These are phyloP conservation scores for Canariomyces notabilis DNA, from an alignment of 2,329 filamentous ascomycete genomes.

Conservation along the genomic window DNA sequence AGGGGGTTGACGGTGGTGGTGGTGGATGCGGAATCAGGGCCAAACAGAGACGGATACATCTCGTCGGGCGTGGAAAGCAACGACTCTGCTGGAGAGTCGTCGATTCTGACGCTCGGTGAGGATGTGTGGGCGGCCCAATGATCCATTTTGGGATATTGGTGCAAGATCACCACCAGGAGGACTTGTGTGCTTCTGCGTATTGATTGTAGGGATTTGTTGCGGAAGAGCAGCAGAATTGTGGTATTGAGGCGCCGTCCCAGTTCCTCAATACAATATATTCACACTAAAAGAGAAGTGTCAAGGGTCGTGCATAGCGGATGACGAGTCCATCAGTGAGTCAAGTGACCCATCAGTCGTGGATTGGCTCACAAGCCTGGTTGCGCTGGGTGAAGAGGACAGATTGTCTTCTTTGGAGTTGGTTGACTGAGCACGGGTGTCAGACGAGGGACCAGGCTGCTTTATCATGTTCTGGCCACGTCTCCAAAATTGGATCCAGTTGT, in stretches of 20 bases:
- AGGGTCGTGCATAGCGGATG: conserved; percentile 24
- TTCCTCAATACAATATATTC: conserved; percentile 35
- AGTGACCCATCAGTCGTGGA: conserved; percentile 1
- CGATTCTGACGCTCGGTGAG: conserved; percentile 46
- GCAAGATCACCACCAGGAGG: conserved; percentile 18
- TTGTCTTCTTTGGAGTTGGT: conserved; percentile 20
- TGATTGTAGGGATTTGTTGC: conserved; percentile 13
- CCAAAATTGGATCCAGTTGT: conserved; percentile 16
- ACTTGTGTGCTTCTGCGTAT: conserved; percentile 24
- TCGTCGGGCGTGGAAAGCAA: conserved; percentile 48
- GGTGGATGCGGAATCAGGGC: conserved; percentile 28
- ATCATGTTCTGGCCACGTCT: conserved; percentile 28
- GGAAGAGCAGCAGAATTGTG: conserved; percentile 9
- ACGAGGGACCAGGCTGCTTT: conserved; percentile 22
- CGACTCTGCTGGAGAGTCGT: conserved; percentile 51
- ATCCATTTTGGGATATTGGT: conserved; percentile 34
- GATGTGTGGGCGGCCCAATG: conserved; percentile 35
- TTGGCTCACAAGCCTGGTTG: conserved; percentile 17
- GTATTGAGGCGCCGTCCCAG: conserved; percentile 35
- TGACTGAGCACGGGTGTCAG: conserved; percentile 8
- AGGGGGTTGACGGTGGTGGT: conserved; percentile 39
- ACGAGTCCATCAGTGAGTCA: conserved; percentile 26
- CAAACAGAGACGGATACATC: conserved; percentile 46
- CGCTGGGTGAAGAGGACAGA: conserved; percentile 24
- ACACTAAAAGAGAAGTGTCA: conserved; percentile 18